Evolutionary conservation across 2,329 filamentous ascomycete genomes (phyloP).

Genomic region (Aspergillus terreus): DNA sequence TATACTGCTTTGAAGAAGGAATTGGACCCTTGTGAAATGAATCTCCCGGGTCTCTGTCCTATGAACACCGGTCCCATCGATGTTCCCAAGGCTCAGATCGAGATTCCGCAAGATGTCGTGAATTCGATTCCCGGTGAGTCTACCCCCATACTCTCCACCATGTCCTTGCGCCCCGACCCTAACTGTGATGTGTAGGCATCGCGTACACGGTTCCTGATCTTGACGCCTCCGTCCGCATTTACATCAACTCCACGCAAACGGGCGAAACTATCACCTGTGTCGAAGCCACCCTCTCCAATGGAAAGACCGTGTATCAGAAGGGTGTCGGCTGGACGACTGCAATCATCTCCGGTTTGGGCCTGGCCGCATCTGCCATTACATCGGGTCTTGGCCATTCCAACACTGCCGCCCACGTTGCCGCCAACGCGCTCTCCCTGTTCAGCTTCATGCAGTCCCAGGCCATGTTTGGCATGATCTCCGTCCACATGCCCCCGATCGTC

Average conservation of each 20-base stretch:
- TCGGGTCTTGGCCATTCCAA: conserved; percentile 90
- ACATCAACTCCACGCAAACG: conserved; percentile 68
- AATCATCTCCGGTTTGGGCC: conserved; percentile 76
- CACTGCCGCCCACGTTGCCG: conserved; percentile 88
- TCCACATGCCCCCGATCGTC: conserved; percentile 81
- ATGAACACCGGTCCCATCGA: conserved; percentile 83
- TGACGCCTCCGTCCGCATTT: conserved; percentile 78
- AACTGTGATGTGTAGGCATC: conserved; percentile 52
- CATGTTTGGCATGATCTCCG: conserved; percentile 79
- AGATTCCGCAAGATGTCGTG: conserved; percentile 56
- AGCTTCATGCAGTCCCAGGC: conserved; percentile 93
- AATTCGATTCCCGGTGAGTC: conserved; percentile 62
- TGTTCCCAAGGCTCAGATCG: conserved; percentile 64
- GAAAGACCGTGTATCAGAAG: conserved; percentile 83
- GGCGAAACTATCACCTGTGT: conserved; percentile 73
- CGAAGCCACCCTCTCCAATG: conserved; percentile 83
- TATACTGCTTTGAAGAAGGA: conserved; percentile 64
- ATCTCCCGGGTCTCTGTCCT: conserved; percentile 75
- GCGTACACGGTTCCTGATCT: conserved; percentile 88
- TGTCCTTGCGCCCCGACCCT: not conserved
- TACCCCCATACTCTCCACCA: not conserved
- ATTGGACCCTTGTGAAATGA: conserved; percentile 71
- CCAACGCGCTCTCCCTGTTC: conserved; percentile 90
- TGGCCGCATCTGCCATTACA: conserved; percentile 80
- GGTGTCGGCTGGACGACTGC: conserved; percentile 89